These are phyloP conservation scores for Teratosphaeriaceae sp. DNA, from an alignment of 2,329 filamentous ascomycete genomes.

Conservation along the genomic window DNA sequence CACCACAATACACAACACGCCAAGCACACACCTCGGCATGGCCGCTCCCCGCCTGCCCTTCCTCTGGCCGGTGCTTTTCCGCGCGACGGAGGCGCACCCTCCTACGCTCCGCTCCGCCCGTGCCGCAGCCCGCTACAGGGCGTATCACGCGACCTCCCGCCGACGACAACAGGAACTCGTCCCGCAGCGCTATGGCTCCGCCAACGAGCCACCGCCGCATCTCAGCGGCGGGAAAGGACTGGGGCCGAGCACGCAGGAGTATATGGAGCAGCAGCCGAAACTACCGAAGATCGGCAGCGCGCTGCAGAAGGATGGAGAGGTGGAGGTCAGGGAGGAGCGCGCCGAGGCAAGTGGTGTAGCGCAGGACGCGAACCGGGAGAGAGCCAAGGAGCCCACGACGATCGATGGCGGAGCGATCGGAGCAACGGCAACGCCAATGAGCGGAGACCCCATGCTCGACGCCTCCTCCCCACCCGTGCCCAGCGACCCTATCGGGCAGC, in stretches of 20 bases:
- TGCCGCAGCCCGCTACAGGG: conserved; percentile 21
- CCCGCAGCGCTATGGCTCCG: conserved; percentile 40
- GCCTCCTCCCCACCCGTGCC: conserved; percentile 6
- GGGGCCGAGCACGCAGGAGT: conserved; percentile 12
- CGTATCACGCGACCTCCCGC: conserved; percentile 28
- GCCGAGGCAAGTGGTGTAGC: conserved; percentile 7
- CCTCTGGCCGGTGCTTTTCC: conserved; percentile 41
- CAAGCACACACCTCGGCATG: conserved; percentile 25
- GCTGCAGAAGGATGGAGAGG: conserved; percentile 23
- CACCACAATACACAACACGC: too few relatives aligned
- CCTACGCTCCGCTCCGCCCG: conserved; percentile 18
- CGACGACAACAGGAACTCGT: conserved; percentile 25
- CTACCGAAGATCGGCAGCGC: conserved; percentile 27
- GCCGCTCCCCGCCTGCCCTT: conserved; percentile 40
- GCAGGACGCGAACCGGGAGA: conserved; percentile 10
- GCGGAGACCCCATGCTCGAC: conserved; percentile 20
- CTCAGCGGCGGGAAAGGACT: conserved; percentile 23
- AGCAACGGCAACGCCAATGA: conserved; percentile 5
- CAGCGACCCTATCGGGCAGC: background rate
- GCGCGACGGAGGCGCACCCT: conserved; percentile 22
- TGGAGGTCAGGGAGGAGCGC: conserved; percentile 15
- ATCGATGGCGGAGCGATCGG: conserved; percentile 15
- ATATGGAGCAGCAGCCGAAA: conserved; percentile 12
- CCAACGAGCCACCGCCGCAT: conserved; percentile 40
- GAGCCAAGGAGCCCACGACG: conserved; percentile 11